Conservation (phyloP, 495 filamentous ascomycete species). For the Talaromyces trachyspermus region DNA sequence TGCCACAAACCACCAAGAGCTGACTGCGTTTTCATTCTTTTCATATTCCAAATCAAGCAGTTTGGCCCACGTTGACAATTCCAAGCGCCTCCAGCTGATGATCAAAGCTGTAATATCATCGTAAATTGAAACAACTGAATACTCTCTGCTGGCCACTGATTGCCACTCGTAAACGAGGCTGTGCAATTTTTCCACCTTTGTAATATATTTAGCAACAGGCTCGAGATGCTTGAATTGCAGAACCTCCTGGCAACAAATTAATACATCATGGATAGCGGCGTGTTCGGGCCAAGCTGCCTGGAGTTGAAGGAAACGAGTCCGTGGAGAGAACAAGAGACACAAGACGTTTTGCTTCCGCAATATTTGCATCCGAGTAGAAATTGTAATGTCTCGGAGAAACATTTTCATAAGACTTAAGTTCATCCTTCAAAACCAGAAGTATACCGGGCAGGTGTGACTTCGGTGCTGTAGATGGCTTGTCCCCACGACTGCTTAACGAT, state of each 20-base stretch:
- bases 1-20: conserved; percentile 93
- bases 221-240: conserved; percentile 71
- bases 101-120: conserved; percentile 68
- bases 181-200: conserved; percentile 78
- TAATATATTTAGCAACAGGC: conserved; percentile 76
- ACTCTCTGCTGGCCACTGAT: conserved; percentile 72
- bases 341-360: conserved; percentile 63
- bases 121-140: conserved; percentile 59
- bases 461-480: conserved; percentile 15
- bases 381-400: conserved; percentile 52
- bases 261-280: conserved; percentile 66
- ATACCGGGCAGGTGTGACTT: conserved; percentile 56
- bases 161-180: conserved; percentile 86
- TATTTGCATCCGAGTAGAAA: conserved; percentile 79
- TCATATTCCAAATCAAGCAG: conserved; percentile 80
- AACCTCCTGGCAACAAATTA: conserved; percentile 63
- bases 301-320: conserved; percentile 62
- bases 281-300: conserved; percentile 65
- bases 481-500: conserved; percentile 30
- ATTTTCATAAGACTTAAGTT: conserved; percentile 34
- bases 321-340: conserved; percentile 55
- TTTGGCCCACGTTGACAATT: conserved; percentile 84
- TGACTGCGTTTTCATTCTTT: conserved; percentile 65
- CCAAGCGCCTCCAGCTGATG: conserved; percentile 80
- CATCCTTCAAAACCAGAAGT: conserved; percentile 54